phyloP scores from a whole-genome alignment of 371 early-diverging fungal species.

The Dinochytrium kinnereticum region DNA sequence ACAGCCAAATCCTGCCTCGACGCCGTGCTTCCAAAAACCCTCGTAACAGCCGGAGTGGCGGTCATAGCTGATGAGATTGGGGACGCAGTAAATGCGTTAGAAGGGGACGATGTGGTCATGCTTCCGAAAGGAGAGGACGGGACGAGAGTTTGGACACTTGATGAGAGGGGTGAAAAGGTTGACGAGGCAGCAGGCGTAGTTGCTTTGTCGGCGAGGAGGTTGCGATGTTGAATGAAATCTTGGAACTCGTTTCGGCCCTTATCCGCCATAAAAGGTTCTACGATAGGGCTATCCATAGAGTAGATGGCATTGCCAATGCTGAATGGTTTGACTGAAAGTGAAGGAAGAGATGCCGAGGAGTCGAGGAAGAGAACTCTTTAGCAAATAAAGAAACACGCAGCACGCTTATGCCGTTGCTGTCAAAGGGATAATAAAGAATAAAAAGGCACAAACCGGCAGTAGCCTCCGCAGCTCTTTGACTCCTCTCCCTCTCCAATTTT shows the following conservation, averaged over 20 bases:
- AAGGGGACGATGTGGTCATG: not conserved
- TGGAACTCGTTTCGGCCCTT: not conserved
- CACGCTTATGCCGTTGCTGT: no score
- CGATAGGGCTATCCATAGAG: not conserved
- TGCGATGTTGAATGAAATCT: slow-evolving; percentile 14
- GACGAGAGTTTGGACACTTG: not conserved
- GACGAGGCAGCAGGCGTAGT: not conserved
- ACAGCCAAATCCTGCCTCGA: not conserved
- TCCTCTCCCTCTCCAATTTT: slow-evolving; percentile 12
- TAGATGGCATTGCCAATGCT: slow-evolving; percentile 15
- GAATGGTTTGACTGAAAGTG: not conserved
- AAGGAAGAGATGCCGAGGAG: not conserved
- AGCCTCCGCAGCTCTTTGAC: not conserved
- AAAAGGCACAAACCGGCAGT: not conserved
- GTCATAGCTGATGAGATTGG: no score
- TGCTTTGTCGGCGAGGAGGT: slow-evolving; percentile 8
- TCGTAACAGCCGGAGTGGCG: no score
- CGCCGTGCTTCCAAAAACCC: no score
- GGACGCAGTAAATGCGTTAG: not conserved
- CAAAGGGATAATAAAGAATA: not conserved
- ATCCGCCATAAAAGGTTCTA: slow-evolving; percentile 8
- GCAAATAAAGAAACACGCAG: no score
- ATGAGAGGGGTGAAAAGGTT: not conserved
- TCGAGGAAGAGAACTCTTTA: no score
- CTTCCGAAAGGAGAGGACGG: not conserved